Evolutionary conservation across 306 rosid genomes (phyloP).

Genomic region (Castanea sativa): DNA sequence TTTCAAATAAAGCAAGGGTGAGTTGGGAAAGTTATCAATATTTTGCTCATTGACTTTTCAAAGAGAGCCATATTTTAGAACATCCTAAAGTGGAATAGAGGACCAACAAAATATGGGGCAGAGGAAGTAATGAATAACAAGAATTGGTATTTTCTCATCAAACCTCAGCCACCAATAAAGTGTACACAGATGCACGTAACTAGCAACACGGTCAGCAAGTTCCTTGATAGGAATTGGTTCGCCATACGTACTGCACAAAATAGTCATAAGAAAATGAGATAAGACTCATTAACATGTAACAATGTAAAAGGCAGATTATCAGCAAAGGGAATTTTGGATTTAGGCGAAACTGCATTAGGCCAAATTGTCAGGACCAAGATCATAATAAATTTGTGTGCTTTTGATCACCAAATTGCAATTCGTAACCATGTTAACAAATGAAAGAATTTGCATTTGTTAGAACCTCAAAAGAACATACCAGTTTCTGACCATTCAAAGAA

Average conservation of each 20-base stretch:
- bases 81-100: no score
- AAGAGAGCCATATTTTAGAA: no score
- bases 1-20: no score
- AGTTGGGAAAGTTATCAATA: no score
- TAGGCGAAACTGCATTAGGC: background rate
- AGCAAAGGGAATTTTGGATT: background rate
- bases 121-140: slow-evolving; percentile 7
- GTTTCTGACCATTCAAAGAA: background rate
- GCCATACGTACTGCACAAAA: slow-evolving; percentile 67
- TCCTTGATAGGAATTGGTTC: slow-evolving; percentile 91
- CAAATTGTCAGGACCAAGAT: background rate
- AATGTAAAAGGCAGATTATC: background rate
- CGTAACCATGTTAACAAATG: background rate
- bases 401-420: background rate
- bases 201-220: slow-evolving; percentile 95
- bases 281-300: slow-evolving; percentile 10
- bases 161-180: slow-evolving; percentile 99
- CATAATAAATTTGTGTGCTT: background rate
- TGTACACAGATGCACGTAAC: slow-evolving; percentile 96
- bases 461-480: background rate
- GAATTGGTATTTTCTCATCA: slow-evolving; percentile 10
- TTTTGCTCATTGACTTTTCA: no score
- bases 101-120: no score
- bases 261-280: slow-evolving; percentile 13
- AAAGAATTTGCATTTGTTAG: background rate